Evolutionary conservation across 2,329 filamentous ascomycete genomes (phyloP).

Genomic region (Zalaria obscura): DNA sequence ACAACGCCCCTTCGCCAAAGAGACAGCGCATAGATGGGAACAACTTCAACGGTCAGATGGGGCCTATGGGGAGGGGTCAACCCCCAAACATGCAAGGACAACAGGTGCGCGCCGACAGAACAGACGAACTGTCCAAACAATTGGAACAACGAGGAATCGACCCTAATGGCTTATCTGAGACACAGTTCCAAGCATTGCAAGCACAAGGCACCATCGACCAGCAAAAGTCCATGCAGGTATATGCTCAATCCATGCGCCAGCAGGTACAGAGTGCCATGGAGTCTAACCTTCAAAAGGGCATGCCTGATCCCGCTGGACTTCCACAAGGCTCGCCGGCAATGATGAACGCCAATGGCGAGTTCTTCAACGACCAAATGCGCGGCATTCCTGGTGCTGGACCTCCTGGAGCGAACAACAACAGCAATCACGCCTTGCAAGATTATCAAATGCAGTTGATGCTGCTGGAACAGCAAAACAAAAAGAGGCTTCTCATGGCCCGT

Average conservation of each 20-base stretch:
- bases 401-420: constrained; percentile 32
- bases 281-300: constrained; percentile 57
- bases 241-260: constrained; percentile 71
- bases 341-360: constrained; percentile 57
- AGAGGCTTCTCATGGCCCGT: constrained; percentile 68
- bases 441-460: constrained; percentile 86
- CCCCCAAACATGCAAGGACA: constrained; percentile 53
- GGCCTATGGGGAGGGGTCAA: constrained; percentile 57
- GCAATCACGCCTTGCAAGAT: constrained; percentile 72
- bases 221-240: constrained; percentile 75
- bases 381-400: constrained; percentile 13
- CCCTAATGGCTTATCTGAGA: constrained; percentile 54
- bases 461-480: constrained; percentile 78
- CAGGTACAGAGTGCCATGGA: constrained; percentile 68
- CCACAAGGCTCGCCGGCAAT: constrained; percentile 66
- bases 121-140: not conserved
- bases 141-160: constrained; percentile 60
- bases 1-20: constrained; percentile 88
- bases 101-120: constrained; percentile 2
- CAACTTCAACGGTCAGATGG: constrained; percentile 63
- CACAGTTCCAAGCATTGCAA: constrained; percentile 57
- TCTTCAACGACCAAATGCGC: constrained; percentile 36
- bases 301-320: constrained; percentile 47
- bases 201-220: constrained; percentile 44
- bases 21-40: constrained; percentile 66